A percentile compares a stretch with the other conserved stretches of the same genome.
These are phyloP conservation scores for Linnemannia hyalina DNA, from an alignment of 192 early-diverging fungal genomes.

Conservation along the genomic window DNA sequence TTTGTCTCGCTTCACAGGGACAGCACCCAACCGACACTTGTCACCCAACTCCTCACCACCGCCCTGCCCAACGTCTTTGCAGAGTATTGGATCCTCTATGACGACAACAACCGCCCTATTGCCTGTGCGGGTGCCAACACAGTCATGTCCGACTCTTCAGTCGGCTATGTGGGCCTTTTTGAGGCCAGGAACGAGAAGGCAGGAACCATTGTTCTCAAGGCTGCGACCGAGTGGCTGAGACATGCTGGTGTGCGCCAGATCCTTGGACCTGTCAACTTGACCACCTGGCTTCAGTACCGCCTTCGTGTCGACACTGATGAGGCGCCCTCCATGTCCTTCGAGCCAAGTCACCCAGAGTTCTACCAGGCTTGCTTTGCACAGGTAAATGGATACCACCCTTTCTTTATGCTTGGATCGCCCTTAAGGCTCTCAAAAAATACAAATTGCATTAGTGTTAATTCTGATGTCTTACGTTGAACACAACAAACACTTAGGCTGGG, in stretches of 20 bases:
- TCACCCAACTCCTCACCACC: conserved; percentile 30
- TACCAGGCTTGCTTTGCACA: conserved; percentile 44
- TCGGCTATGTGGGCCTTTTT: conserved; percentile 49
- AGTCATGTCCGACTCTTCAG: conserved; percentile 35
- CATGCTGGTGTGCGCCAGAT: conserved; percentile 36
- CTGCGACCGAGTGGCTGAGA: conserved; percentile 39
- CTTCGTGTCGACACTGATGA: conserved; percentile 37
- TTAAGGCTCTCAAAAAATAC: neutral
- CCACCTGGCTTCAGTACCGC: conserved; percentile 51
- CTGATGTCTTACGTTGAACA: neutral
- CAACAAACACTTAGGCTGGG: conserved; percentile 24
- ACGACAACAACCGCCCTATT: conserved; percentile 34
- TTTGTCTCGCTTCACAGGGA: conserved; percentile 36
- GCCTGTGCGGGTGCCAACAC: conserved; percentile 49
- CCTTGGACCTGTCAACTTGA: conserved; percentile 52
- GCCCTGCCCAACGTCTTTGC: conserved; percentile 3
- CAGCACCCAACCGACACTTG: conserved; percentile 35
- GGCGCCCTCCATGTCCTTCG: conserved; percentile 42
- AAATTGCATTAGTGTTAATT: neutral
- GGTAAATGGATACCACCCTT: neutral
- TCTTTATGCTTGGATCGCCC: neutral
- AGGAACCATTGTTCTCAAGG: conserved; percentile 31
- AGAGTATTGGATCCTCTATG: conserved; percentile 52
- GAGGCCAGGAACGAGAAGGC: conserved; percentile 43
- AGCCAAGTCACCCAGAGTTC: conserved; percentile 42